Evolutionary conservation across 805 yeast species (phyloP).

Genomic region (Candida insectorum): DNA sequence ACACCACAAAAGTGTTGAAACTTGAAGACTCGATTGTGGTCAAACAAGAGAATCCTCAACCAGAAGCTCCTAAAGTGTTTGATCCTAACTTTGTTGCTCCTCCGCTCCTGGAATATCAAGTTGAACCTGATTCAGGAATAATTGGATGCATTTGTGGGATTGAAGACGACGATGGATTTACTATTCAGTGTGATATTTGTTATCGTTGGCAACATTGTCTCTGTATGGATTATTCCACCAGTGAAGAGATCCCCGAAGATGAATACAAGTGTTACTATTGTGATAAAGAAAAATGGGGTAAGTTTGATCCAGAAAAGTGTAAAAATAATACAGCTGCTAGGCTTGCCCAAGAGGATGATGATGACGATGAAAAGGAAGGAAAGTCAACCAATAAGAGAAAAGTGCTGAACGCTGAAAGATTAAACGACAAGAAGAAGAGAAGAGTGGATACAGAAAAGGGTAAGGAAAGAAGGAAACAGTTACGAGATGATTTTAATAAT

Average conservation of each 20-base stretch:
- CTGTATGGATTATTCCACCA: conserved; percentile 77
- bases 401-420: conserved; percentile 13
- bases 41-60: background rate
- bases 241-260: conserved; percentile 76
- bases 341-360: conserved; percentile 23
- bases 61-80: background rate
- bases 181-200: conserved; percentile 91
- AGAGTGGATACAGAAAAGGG: conserved; percentile 4
- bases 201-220: conserved; percentile 92
- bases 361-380: conserved; percentile 12
- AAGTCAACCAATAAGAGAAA: conserved; percentile 19
- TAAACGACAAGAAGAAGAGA: conserved; percentile 22
- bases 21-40: background rate
- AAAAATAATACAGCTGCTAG: conserved; percentile 27
- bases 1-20: conserved; percentile 4
- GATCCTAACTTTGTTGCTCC: conserved; percentile 18
- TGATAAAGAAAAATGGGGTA: conserved; percentile 44
- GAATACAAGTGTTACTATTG: conserved; percentile 76
- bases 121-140: conserved; percentile 77
- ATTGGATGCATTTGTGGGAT: conserved; percentile 88
- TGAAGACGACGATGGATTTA: conserved; percentile 88
- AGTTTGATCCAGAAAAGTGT: conserved; percentile 39
- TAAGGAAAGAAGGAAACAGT: conserved; percentile 12
- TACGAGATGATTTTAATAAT: conserved; percentile 12
- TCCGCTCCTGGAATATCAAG: conserved; percentile 49